Evolutionary conservation across 352 stramenopile genomes (phyloP), one percentile per base, ranked within the genome.

Genomic region (Phytophthora hibernalis): DNA sequence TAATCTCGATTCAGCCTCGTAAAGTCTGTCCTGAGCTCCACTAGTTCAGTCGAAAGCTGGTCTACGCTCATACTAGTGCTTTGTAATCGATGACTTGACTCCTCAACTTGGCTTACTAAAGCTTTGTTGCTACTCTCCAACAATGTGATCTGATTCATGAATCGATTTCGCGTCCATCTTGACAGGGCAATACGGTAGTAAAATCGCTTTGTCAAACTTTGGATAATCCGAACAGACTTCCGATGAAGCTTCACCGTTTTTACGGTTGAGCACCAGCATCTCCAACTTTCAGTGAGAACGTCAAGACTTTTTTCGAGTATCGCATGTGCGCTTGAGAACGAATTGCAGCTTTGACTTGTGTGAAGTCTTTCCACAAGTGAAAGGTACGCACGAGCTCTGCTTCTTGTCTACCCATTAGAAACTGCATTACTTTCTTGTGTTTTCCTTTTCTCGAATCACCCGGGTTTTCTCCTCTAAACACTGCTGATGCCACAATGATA

Each of bases 361-460:
- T 28, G 12, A 61, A 7, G 12, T 68, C n/a, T 51, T 72, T 71
- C 79, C 74, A 88, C 0, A 54, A 57, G 8, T 42, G 20, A 40
- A 90, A 82, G 22, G 48, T 71, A 21, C 64, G 66, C 21, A 70
- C 33, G 6, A 83, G 30, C 0, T n/a, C 35, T 33, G 52, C 61
- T 54, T 68, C 52, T 33, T 80, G 45, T 38, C 61, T 82, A 2
- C 37, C 56, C 61, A 80, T 64, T 40, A 86, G 49, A 13, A 85
- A 77, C 45, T 67, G 63, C 44, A 80, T 38, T 18, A 87, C 49
- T 24, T 68, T 70, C 37, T 64, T 68, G 31, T 84, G 70, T 38
- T 61, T 24, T 81, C 62, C 3, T 12, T 51, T 26, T 79, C 54
- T 42, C 48, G 37, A 21, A 38, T 18, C 5, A 54, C n/a, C n/a